Evolutionary conservation across 768 basidiomycete genomes (phyloP).

Genomic region (Russula sp.): DNA sequence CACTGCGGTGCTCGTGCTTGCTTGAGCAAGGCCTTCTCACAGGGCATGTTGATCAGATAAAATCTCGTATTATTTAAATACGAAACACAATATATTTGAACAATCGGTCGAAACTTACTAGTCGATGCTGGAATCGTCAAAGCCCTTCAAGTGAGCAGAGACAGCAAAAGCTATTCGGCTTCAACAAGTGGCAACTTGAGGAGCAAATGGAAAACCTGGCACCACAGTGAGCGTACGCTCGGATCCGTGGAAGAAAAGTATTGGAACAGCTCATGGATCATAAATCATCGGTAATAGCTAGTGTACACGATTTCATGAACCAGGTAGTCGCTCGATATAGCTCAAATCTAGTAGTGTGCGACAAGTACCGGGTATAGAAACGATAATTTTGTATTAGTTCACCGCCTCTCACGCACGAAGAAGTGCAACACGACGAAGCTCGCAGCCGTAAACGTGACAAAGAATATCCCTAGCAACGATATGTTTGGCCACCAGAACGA

Average conservation of each 20-base stretch:
- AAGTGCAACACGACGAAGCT: conserved; percentile 82
- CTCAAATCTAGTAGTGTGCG: conserved; percentile 10
- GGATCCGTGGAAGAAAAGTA: neutral
- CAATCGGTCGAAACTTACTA: no score
- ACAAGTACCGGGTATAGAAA: conserved; percentile 15
- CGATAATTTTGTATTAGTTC: conserved; percentile 10
- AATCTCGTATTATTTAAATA: no score
- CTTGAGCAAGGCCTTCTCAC: no score
- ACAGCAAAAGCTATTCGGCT: neutral
- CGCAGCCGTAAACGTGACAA: conserved; percentile 68
- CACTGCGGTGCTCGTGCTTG: no score
- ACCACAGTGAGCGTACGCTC: neutral
- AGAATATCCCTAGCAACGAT: conserved; percentile 79
- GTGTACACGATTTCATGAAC: conserved; percentile 6
- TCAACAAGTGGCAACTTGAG: neutral
- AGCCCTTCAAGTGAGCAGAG: neutral
- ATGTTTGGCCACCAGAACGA: conserved; percentile 99
- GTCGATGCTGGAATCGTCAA: no score
- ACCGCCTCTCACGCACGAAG: conserved; percentile 81
- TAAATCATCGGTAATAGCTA: conserved; percentile 11
- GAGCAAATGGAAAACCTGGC: neutral
- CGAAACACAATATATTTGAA: no score
- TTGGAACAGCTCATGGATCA: neutral
- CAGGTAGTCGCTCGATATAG: conserved; percentile 5
- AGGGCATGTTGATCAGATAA: no score